Conservation (phyloP, 2,329 filamentous ascomycete genomes). For the Aspergillus flavus region DNA sequence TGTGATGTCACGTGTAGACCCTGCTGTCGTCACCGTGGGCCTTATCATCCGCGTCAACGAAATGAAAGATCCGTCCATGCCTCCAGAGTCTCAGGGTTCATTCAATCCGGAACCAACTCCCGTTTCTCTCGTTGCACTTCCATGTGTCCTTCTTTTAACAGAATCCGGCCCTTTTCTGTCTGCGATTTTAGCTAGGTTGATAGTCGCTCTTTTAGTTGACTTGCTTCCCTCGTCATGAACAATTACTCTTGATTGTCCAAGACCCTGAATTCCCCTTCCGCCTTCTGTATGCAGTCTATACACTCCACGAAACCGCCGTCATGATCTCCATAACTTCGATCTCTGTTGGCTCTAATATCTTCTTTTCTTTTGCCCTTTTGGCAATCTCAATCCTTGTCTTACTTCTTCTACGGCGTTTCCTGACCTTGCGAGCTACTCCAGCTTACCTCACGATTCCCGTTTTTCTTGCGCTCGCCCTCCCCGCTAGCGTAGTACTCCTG, state of each 20-base stretch:
- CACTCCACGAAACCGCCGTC: conserved; percentile 20
- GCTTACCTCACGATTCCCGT: conserved; percentile 88
- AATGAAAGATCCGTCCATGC: conserved; percentile 5
- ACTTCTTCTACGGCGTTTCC: conserved; percentile 82
- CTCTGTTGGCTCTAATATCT: conserved; percentile 77
- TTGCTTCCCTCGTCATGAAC: conserved; percentile 6
- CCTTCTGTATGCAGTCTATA: conserved; percentile 12
- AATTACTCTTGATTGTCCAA: conserved; percentile 5
- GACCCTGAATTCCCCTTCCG: conserved; percentile 9
- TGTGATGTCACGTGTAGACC: conserved; percentile 12
- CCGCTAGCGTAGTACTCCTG: conserved; percentile 85
- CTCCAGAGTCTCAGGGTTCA: neutral
- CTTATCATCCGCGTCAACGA: conserved; percentile 11
- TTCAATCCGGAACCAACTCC: neutral
- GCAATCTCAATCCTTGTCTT: conserved; percentile 76
- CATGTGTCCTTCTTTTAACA: neutral
- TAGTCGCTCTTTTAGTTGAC: neutral
- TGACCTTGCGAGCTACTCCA: conserved; percentile 87
- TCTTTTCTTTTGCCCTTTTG: conserved; percentile 72
- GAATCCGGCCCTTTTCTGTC: neutral
- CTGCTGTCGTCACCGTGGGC: conserved; percentile 18
- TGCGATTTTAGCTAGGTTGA: neutral
- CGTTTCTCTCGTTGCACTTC: neutral
- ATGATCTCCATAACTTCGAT: conserved; percentile 41
- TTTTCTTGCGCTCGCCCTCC: conserved; percentile 93